Base-by-base conservation (phyloP, 2,329 filamentous ascomycete species). In the Aspergillus alliaceus region DNA sequence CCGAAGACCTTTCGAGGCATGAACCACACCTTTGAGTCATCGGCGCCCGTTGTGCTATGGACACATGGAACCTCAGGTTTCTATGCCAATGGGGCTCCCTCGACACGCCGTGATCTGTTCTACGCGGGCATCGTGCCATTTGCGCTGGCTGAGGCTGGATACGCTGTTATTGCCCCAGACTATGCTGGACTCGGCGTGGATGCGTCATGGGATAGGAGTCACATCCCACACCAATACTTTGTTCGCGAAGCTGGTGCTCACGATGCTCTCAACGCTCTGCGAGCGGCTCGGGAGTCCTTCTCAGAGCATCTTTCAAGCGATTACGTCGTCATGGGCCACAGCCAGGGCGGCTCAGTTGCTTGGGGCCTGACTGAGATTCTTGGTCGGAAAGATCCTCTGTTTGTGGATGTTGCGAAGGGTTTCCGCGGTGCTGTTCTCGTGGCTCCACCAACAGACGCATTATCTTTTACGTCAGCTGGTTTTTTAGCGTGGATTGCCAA, bases 291-390 rank as follows among this genome's bases (percentile, higher is more conserved):
- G 14, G 59, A 59, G 12, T 77, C 78, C 0, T 83, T 81, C 56
- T 67, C 75, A 0, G 64, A 65, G 1, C 60, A 66, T 1, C 63
- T 78, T 1, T 68, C 62, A 1, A 46, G 64, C 1, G 61, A 74
- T 0, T 84, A 80, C 54, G 76, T 81, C 15, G 69, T 74, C 24
- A 72, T 79, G 61, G 79, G 80, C 7, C 77, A 81, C 57, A 79
- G 74, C 11, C 77, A 83, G 65, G 81, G 80, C 22, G 80, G 78
- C 7, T 72, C 71, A 1, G 74, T 71, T 0, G 75, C 76, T 0
- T 83, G 80, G 80, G 66, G 57, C 12, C 37, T 59, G 15, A 50
- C 56, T 0, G 53, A 61, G 48, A 57, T 59, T 14, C 58, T 63
- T 6, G 59, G 27, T 32, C 51, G 52, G 34, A 54, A 54, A 8